phyloP scores from a whole-genome alignment of 805 yeast genomes.

The Henningerozyma blattae region DNA sequence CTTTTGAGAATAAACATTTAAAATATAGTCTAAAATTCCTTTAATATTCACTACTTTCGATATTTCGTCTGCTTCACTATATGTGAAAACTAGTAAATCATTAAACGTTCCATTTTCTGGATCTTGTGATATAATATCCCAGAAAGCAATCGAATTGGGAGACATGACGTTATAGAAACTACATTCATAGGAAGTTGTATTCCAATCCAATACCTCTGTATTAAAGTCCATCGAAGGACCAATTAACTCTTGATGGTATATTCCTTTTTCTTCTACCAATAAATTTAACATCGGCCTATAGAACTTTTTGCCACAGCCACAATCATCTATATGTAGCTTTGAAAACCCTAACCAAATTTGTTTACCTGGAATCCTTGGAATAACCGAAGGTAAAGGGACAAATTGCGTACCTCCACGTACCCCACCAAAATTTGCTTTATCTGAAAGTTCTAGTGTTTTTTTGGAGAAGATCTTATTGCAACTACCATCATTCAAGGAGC shows the following conservation, averaged over 20 bases:
- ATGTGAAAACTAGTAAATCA: constrained; percentile 16
- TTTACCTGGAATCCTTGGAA: constrained; percentile 5
- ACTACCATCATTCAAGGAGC: constrained; percentile 12
- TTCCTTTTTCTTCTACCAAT: constrained; percentile 3
- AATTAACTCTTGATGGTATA: constrained; percentile 4
- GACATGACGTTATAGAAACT: constrained; percentile 3
- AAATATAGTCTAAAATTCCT: constrained; percentile 26
- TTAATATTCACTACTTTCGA: constrained; percentile 25
- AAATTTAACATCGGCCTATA: constrained; percentile 6
- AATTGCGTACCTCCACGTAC: constrained; percentile 7
- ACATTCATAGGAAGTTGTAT: constrained; percentile 4
- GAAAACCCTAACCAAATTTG: constrained; percentile 7
- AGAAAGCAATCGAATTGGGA: constrained; percentile 5
- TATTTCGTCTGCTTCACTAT: constrained; percentile 25
- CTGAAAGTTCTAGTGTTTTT: neutral
- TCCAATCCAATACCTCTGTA: constrained; percentile 5
- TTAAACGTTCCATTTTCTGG: constrained; percentile 7
- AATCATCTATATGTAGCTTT: constrained; percentile 3
- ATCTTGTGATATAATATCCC: constrained; percentile 7
- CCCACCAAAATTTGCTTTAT: constrained; percentile 4
- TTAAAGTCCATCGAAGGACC: constrained; percentile 4
- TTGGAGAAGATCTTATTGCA: constrained; percentile 4
- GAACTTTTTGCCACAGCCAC: constrained; percentile 6
- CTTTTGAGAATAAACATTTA: constrained; percentile 18
- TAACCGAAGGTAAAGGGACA: constrained; percentile 3